These are phyloP conservation scores for Kodamaea fukazawae DNA, from an alignment of 805 yeast species.

Conservation along the genomic window DNA sequence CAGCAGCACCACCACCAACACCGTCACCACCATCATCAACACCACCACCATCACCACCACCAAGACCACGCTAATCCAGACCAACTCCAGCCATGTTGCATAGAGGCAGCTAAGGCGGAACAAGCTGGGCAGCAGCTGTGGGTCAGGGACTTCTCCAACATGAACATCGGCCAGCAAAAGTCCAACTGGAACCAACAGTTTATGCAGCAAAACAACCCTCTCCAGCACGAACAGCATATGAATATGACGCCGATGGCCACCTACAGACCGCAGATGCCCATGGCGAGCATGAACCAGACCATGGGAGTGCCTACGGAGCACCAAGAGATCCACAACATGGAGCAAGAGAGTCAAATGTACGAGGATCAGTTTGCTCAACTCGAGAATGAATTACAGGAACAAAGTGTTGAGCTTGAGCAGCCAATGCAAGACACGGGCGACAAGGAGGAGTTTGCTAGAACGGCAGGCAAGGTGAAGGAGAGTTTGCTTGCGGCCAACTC, in stretches of 20 bases:
- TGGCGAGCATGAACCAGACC: not conserved
- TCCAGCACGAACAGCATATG: constrained; percentile 11
- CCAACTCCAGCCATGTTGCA: too few relatives aligned
- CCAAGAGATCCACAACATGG: constrained; percentile 25
- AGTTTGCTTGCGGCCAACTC: constrained; percentile 11
- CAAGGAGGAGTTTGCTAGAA: constrained; percentile 37
- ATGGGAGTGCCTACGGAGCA: constrained; percentile 22
- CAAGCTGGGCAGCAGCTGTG: constrained; percentile 14
- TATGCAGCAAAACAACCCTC: constrained; percentile 13
- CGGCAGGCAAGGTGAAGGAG: constrained; percentile 38
- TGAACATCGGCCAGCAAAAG: constrained; percentile 17
- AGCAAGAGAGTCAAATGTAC: constrained; percentile 24
- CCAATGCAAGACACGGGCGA: constrained; percentile 18
- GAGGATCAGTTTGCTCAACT: constrained; percentile 33
- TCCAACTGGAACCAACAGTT: constrained; percentile 29
- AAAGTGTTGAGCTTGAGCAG: constrained; percentile 3
- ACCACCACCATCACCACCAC: too few relatives aligned
- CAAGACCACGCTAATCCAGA: too few relatives aligned
- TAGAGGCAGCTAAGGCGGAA: not conserved
- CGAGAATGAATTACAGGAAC: constrained; percentile 19
- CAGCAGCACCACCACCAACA: constrained; percentile 6
- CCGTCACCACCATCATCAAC: constrained; percentile 6
- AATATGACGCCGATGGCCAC: constrained; percentile 6
- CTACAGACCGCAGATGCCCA: not conserved
- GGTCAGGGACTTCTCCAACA: constrained; percentile 29